Percentiles rank a stretch among this genome's conserved stretches.
Evolutionary conservation across 371 early-diverging fungal genomes (phyloP).

Genomic region (Rhizopus microsporus): DNA sequence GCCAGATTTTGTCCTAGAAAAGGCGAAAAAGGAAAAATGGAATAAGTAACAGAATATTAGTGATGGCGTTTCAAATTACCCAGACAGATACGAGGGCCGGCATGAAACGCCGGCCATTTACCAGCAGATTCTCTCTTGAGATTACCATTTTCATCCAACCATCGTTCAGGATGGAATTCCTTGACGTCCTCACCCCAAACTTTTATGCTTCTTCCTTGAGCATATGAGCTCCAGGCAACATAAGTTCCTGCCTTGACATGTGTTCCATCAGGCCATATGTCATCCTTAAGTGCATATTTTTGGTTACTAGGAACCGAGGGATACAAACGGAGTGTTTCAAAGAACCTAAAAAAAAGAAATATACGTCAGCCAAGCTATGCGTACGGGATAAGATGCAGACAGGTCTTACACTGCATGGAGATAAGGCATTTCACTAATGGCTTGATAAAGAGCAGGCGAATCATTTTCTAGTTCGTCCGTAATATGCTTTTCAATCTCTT

Average conservation of each 20-base stretch:
- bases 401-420: conserved; percentile 57
- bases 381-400: background rate
- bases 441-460: conserved; percentile 41
- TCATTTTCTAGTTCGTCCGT: conserved; percentile 37
- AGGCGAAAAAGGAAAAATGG: background rate
- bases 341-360: conserved; percentile 26
- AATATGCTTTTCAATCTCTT: conserved; percentile 52
- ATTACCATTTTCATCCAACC: conserved; percentile 37
- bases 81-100: conserved; percentile 68
- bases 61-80: conserved; percentile 26
- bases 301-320: conserved; percentile 71
- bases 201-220: conserved; percentile 52
- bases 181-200: conserved; percentile 65
- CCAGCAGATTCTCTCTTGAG: conserved; percentile 22
- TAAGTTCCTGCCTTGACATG: conserved; percentile 56
- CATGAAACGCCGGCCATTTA: conserved; percentile 53
- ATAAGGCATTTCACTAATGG: conserved; percentile 53
- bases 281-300: conserved; percentile 66
- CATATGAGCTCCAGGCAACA: conserved; percentile 52
- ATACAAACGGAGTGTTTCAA: conserved; percentile 70
- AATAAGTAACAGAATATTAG: too few species aligned
- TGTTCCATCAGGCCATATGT: conserved; percentile 72
- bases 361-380: background rate
- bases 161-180: conserved; percentile 62
- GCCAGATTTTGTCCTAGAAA: conserved; percentile 48